Evolutionary conservation across 2,329 filamentous ascomycete species (phyloP).

Genomic region (Trichoderma sp.): DNA sequence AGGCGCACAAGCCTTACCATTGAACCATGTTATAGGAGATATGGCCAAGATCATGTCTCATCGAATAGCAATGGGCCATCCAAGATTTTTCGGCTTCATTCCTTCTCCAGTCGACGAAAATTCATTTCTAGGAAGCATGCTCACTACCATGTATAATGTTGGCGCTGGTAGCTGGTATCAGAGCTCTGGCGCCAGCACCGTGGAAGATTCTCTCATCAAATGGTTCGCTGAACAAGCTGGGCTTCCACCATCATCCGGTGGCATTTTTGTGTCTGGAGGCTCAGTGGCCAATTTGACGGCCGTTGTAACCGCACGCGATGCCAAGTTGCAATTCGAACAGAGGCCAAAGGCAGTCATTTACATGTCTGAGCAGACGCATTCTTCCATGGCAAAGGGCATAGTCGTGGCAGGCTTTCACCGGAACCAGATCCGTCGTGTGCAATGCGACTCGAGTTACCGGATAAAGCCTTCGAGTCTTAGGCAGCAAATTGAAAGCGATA

Average conservation of each 20-base stretch:
- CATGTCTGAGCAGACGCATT: constrained; percentile 24
- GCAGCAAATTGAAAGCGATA: constrained; percentile 16
- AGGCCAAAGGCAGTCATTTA: constrained; percentile 20
- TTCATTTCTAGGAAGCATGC: constrained; percentile 27
- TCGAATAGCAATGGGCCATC: constrained; percentile 21
- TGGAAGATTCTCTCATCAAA: constrained; percentile 27
- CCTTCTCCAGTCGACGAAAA: constrained; percentile 25
- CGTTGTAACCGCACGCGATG: constrained; percentile 25
- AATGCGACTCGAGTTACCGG: constrained; percentile 13
- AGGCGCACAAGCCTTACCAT: background rate
- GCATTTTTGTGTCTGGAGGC: constrained; percentile 28
- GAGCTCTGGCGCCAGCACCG: constrained; percentile 24
- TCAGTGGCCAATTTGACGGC: constrained; percentile 29
- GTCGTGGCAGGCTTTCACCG: constrained; percentile 19
- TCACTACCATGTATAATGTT: constrained; percentile 25
- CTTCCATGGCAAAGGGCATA: constrained; percentile 22
- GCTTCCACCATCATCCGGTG: constrained; percentile 22
- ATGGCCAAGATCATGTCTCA: constrained; percentile 15
- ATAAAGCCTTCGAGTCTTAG: constrained; percentile 7
- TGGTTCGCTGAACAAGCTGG: constrained; percentile 25
- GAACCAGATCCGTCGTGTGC: constrained; percentile 17
- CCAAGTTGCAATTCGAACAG: constrained; percentile 15
- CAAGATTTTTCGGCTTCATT: constrained; percentile 26
- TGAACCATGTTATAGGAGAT: constrained; percentile 6
- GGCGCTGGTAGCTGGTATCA: constrained; percentile 25